Percentiles rank a stretch among this genome's conserved stretches.
These are phyloP conservation scores for Trichoderma sp. DNA, from an alignment of 2,329 filamentous ascomycete genomes.

Conservation along the genomic window DNA sequence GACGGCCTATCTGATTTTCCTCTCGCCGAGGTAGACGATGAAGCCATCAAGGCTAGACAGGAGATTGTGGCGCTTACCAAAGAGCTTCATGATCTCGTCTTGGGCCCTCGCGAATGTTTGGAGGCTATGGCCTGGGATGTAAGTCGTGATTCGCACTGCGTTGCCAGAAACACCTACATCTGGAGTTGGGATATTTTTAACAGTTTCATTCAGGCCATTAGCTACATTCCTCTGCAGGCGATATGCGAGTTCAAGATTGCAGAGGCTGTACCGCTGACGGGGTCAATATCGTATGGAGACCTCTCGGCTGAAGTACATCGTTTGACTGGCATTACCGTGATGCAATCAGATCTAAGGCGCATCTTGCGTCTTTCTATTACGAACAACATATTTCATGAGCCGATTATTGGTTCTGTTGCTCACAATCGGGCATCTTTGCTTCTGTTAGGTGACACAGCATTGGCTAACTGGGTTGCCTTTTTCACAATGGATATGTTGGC, in stretches of 20 bases:
- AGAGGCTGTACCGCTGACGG: conserved; percentile 28
- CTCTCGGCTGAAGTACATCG: conserved; percentile 28
- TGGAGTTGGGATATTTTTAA: not conserved
- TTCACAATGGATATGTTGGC: conserved; percentile 31
- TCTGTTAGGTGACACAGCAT: conserved; percentile 28
- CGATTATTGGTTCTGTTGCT: conserved; percentile 34
- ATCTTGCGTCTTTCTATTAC: conserved; percentile 39
- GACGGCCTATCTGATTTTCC: conserved; percentile 24
- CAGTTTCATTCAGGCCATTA: conserved; percentile 23
- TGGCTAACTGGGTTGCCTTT: conserved; percentile 34
- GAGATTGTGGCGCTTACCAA: conserved; percentile 25
- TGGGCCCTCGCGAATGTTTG: conserved; percentile 25
- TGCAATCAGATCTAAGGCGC: conserved; percentile 31
- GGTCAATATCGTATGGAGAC: conserved; percentile 30
- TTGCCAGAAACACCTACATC: not conserved
- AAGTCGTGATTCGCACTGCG: conserved; percentile 7
- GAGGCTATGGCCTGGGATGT: conserved; percentile 30
- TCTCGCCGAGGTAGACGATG: conserved; percentile 8
- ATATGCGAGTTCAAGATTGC: conserved; percentile 33
- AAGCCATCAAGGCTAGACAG: conserved; percentile 20
- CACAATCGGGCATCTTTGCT: conserved; percentile 37
- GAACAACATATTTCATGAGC: conserved; percentile 41
- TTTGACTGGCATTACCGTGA: conserved; percentile 23
- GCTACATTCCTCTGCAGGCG: conserved; percentile 31
- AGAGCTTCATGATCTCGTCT: conserved; percentile 24